These are phyloP conservation scores for Entonaema liquescens DNA, from an alignment of 495 filamentous ascomycete species.

Conservation along the genomic window DNA sequence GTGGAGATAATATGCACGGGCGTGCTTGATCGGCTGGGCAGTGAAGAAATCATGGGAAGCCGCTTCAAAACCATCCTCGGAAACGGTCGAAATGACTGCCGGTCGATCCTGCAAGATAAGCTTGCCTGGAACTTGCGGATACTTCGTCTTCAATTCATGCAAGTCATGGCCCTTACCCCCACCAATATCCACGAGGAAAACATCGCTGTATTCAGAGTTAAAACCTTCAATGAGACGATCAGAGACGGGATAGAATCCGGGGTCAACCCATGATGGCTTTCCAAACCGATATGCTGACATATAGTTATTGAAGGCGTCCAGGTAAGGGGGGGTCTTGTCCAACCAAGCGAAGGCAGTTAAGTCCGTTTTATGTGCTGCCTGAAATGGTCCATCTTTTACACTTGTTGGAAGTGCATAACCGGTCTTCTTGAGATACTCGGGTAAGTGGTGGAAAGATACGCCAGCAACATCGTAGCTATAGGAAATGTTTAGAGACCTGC, in stretches of 20 bases:
- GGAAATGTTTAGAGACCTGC: background rate
- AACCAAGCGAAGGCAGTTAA: constrained; percentile 45
- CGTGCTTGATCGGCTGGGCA: constrained; percentile 57
- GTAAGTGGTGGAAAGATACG: constrained; percentile 27
- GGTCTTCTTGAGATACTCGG: constrained; percentile 42
- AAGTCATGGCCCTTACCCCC: constrained; percentile 22
- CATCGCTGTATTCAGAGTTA: background rate
- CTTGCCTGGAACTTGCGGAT: constrained; percentile 52
- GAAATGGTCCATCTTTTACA: constrained; percentile 43
- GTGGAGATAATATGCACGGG: constrained; percentile 57
- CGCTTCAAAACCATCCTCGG: constrained; percentile 12
- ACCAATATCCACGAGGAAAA: constrained; percentile 17
- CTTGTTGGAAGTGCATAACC: constrained; percentile 37
- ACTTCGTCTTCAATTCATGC: constrained; percentile 24
- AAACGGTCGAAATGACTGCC: constrained; percentile 5
- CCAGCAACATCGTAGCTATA: constrained; percentile 27
- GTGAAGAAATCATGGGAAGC: constrained; percentile 62
- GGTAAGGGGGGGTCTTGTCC: constrained; percentile 34
- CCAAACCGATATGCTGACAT: constrained; percentile 62
- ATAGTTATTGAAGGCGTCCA: constrained; percentile 57
- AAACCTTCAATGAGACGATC: constrained; percentile 49
- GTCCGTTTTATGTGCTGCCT: constrained; percentile 44
- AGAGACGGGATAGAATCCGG: constrained; percentile 57
- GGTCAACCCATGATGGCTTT: constrained; percentile 61
- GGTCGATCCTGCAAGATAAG: constrained; percentile 61